phyloP scores from a whole-genome alignment of 495 filamentous ascomycete genomes.

The Glonium stellatum region DNA sequence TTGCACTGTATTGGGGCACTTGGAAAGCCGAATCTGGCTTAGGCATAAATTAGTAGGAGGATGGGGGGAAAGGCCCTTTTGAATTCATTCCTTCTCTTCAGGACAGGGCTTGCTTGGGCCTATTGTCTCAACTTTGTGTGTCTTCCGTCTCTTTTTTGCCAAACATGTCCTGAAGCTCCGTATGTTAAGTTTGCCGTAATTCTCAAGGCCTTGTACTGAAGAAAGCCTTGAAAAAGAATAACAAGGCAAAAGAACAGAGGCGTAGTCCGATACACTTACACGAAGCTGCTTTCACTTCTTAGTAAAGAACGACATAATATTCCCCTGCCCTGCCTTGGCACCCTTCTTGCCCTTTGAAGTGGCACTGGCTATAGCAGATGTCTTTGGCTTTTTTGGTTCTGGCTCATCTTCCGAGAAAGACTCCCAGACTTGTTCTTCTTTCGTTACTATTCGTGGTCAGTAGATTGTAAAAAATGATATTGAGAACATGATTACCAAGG shows the following conservation, averaged over 20 bases:
- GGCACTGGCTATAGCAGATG: slow-evolving; percentile 30
- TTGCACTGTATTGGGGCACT: too few relatives aligned
- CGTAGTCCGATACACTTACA: neutral
- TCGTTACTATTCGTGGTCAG: slow-evolving; percentile 61
- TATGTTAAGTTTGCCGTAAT: too few relatives aligned
- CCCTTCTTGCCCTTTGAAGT: slow-evolving; percentile 51
- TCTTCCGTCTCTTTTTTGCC: too few relatives aligned
- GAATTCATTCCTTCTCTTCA: too few relatives aligned
- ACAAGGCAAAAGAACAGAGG: neutral
- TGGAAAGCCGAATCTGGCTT: too few relatives aligned
- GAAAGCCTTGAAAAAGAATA: too few relatives aligned
- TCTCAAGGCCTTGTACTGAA: too few relatives aligned
- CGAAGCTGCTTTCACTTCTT: slow-evolving; percentile 51
- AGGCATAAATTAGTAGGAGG: too few relatives aligned
- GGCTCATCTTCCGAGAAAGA: slow-evolving; percentile 94
- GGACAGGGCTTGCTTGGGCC: too few relatives aligned
- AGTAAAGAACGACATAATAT: slow-evolving; percentile 88
- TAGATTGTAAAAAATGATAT: neutral
- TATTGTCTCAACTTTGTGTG: too few relatives aligned
- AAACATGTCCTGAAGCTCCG: too few relatives aligned
- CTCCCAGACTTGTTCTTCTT: slow-evolving; percentile 84
- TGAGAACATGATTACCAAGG: slow-evolving; percentile 54
- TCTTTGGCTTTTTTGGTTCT: slow-evolving; percentile 56
- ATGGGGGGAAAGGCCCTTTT: too few relatives aligned
- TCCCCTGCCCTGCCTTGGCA: slow-evolving; percentile 67